These are phyloP conservation scores for Ganoderma leucocontextum DNA, from an alignment of 1,284 basidiomycete genomes.

Conservation along the genomic window DNA sequence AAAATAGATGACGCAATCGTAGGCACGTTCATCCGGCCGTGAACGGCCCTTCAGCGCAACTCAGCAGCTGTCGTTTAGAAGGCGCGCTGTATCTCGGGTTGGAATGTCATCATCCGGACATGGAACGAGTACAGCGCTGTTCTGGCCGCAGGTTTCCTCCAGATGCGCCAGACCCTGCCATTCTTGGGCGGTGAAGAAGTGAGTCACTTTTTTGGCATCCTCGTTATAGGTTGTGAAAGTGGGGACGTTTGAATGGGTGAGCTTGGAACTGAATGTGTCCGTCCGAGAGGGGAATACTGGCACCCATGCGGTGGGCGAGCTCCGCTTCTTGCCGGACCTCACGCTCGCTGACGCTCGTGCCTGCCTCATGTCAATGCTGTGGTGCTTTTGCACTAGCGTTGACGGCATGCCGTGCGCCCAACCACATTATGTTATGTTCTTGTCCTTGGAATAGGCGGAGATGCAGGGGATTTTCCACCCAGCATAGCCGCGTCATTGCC, in stretches of 20 bases:
- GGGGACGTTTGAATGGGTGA: background rate
- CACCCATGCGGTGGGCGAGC: background rate
- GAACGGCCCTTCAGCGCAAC: background rate
- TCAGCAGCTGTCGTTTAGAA: background rate
- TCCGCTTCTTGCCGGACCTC: background rate
- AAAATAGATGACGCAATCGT: background rate
- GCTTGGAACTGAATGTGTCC: background rate
- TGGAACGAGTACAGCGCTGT: background rate
- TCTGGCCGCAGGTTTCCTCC: background rate
- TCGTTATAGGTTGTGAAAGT: slow-evolving; percentile 2
- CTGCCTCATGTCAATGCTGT: slow-evolving; percentile 4
- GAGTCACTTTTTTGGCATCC: background rate
- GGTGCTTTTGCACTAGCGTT: slow-evolving; percentile 1
- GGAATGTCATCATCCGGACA: background rate
- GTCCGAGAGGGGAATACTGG: background rate
- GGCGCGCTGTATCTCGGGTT: background rate
- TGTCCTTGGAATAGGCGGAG: background rate
- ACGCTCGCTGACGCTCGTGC: slow-evolving; percentile 1
- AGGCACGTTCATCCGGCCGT: background rate
- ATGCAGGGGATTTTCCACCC: background rate
- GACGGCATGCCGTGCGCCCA: slow-evolving; percentile 3
- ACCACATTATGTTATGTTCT: background rate
- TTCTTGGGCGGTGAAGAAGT: background rate
- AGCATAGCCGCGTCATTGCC: slow-evolving; percentile 5
- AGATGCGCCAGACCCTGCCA: background rate